Conservation (phyloP, 1,139 yeast species). For the Pichia sp. region DNA sequence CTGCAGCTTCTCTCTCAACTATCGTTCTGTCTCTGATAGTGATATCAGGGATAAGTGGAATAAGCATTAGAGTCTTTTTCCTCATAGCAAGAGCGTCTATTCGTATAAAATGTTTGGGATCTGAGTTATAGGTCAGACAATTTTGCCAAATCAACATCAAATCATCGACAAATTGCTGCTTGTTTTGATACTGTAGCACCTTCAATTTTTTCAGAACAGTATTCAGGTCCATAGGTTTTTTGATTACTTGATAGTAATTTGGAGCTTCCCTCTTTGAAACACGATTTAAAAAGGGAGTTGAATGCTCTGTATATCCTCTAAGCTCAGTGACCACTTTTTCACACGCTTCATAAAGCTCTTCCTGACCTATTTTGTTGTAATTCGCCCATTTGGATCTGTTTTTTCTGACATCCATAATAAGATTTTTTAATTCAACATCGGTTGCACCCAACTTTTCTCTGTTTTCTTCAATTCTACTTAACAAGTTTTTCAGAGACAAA, state of each 20-base stretch:
- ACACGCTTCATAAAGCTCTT: slow-evolving; percentile 94
- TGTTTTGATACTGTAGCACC: slow-evolving; percentile 72
- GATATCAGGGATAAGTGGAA: slow-evolving; percentile 87
- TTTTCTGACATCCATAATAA: slow-evolving; percentile 88
- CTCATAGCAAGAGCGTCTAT: slow-evolving; percentile 97
- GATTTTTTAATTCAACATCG: slow-evolving; percentile 79
- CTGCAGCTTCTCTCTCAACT: slow-evolving; percentile 75
- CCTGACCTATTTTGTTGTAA: slow-evolving; percentile 93
- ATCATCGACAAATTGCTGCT: slow-evolving; percentile 87
- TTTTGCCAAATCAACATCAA: slow-evolving; percentile 93
- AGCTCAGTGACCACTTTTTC: slow-evolving; percentile 90
- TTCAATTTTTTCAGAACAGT: slow-evolving; percentile 90
- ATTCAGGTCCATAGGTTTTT: slow-evolving; percentile 93
- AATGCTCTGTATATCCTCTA: slow-evolving; percentile 91
- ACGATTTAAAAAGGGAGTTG: slow-evolving; percentile 90
- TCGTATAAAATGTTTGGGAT: slow-evolving; percentile 87
- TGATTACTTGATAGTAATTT: slow-evolving; percentile 83
- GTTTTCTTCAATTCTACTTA: slow-evolving; percentile 72
- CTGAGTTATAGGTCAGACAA: slow-evolving; percentile 89
- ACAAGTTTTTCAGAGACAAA: slow-evolving; percentile 72
- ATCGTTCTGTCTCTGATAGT: slow-evolving; percentile 76
- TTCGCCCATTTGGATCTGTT: slow-evolving; percentile 97
- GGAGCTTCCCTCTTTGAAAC: slow-evolving; percentile 98
- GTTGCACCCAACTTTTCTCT: slow-evolving; percentile 71
- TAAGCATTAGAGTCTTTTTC: slow-evolving; percentile 69